Evolutionary conservation across 1,284 basidiomycete genomes (phyloP), one percentile per base, ranked within the genome.

Genomic region (Ceratobasidium sp.): DNA sequence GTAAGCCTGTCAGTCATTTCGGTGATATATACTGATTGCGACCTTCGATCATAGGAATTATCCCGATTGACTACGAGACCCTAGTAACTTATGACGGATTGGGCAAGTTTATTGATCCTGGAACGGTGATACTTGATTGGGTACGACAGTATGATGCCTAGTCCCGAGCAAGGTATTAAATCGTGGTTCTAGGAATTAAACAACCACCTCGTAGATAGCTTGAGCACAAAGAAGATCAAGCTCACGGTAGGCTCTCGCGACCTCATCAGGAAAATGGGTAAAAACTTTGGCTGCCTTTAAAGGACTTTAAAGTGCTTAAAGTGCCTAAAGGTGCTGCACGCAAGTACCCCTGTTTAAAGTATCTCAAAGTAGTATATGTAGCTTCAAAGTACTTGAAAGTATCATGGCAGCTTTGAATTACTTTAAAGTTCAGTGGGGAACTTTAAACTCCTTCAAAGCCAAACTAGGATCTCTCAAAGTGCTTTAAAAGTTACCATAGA

Each of bases 191-290:
- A 75, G 72, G 72, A 64, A 42, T 46, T 75, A 4, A 75, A 75
- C 26, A 9, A 40, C 18, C 42, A 33, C 28, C 49, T 75, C n/a
- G 60, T 63, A 33, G 26, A 64, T 6, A 42, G 23, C 26, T 63
- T 66, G 26, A 46, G 33, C 4, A 33, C 60, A 9, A 44, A 75
- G 39, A 61, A 61, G 3, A 46, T 58, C n/a, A 75, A 42, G 42
- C 72, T 75, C 28, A 75, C 72, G 23, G 72, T 75, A 46, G n/a
- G 72, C 63, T 63, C 33, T 33, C 33, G 33, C 33, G 33, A 33
- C 33, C 4, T n/a, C n/a, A n/a, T n/a, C n/a, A n/a, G n/a, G n/a
- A n/a, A n/a, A n/a, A n/a, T n/a, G n/a, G n/a, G n/a, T n/a, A n/a
- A n/a, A n/a, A n/a, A n/a, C n/a, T n/a, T n/a, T n/a, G n/a, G n/a